A percentile compares a stretch with the other conserved stretches of the same genome.
These are phyloP conservation scores for Zangia roseola DNA, from an alignment of 768 basidiomycete genomes.

Conservation along the genomic window DNA sequence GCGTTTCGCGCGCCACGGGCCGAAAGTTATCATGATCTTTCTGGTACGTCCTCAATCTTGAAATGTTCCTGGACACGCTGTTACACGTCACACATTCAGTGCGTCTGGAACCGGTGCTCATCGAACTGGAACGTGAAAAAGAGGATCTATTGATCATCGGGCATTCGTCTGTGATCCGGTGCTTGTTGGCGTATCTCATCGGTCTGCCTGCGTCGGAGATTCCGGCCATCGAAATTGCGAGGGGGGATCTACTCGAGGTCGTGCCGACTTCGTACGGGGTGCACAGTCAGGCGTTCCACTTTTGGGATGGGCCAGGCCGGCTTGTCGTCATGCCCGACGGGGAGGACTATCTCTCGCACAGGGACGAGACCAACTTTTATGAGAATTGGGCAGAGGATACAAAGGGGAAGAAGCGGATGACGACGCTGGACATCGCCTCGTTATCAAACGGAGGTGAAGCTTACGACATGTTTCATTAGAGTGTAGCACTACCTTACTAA, in stretches of 20 bases:
- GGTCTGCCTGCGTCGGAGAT: constrained; percentile 95
- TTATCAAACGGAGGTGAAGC: constrained; percentile 16
- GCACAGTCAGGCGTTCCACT: constrained; percentile 85
- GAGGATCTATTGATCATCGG: constrained; percentile 96
- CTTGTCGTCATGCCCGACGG: constrained; percentile 39
- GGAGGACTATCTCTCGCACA: constrained; percentile 33
- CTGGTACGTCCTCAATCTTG: constrained; percentile 46
- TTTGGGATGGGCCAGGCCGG: constrained; percentile 87
- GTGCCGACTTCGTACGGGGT: constrained; percentile 89
- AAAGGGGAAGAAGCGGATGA: constrained; percentile 51
- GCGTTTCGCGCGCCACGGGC: constrained; percentile 88
- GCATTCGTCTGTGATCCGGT: constrained; percentile 96
- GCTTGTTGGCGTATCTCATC: constrained; percentile 89
- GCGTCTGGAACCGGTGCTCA: constrained; percentile 87
- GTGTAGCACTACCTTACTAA: neutral
- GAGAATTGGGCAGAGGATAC: constrained; percentile 86
- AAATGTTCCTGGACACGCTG: neutral
- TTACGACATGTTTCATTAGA: constrained; percentile 7
- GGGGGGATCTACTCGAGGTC: constrained; percentile 95
- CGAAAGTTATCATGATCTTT: constrained; percentile 96
- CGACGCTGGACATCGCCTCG: constrained; percentile 31
- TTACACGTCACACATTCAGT: constrained; percentile 45
- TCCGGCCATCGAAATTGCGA: constrained; percentile 94
- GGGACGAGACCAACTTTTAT: constrained; percentile 79
- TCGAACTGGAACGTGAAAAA: constrained; percentile 92